Conservation (phyloP, 1,284 basidiomycete species). For the Grifola frondosa region DNA sequence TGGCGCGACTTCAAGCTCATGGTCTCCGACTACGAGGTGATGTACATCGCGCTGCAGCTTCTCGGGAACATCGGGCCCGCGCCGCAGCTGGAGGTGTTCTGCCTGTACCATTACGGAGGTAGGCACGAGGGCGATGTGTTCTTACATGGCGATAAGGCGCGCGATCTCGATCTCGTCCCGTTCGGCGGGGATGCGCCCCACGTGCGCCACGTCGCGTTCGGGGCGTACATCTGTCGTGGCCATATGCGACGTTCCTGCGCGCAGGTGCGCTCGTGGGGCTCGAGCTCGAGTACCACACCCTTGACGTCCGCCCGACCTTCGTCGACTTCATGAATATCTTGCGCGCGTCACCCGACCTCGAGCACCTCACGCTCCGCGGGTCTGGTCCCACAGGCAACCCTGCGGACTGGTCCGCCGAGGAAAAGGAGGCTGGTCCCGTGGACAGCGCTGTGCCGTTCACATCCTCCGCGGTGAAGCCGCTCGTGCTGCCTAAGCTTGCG, state of each 20-base stretch:
- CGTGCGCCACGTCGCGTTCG: slow-evolving; percentile 54
- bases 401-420: slow-evolving; percentile 35
- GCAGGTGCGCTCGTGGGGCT: slow-evolving; percentile 48
- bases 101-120: slow-evolving; percentile 63
- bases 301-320: slow-evolving; percentile 53
- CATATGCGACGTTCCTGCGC: slow-evolving; percentile 48
- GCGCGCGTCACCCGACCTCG: slow-evolving; percentile 45
- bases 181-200: slow-evolving; percentile 49
- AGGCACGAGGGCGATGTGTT: slow-evolving; percentile 48
- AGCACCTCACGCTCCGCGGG: slow-evolving; percentile 51
- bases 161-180: slow-evolving; percentile 32
- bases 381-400: slow-evolving; percentile 46
- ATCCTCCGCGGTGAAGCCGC: slow-evolving; percentile 9
- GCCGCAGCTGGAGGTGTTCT: slow-evolving; percentile 53
- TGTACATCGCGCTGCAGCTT: slow-evolving; percentile 47
- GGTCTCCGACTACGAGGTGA: slow-evolving; percentile 54
- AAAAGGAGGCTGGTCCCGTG: too few relatives aligned
- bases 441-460: too few relatives aligned
- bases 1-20: slow-evolving; percentile 60
- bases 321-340: slow-evolving; percentile 51
- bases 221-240: slow-evolving; percentile 64
- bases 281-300: slow-evolving; percentile 57
- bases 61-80: slow-evolving; percentile 48
- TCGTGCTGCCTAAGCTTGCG: slow-evolving; percentile 38
- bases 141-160: slow-evolving; percentile 46